Percentiles rank a stretch among this genome's conserved stretches.
Evolutionary conservation across 192 early-diverging fungal species (phyloP).

Genomic region (Coemansia guatemalensis): DNA sequence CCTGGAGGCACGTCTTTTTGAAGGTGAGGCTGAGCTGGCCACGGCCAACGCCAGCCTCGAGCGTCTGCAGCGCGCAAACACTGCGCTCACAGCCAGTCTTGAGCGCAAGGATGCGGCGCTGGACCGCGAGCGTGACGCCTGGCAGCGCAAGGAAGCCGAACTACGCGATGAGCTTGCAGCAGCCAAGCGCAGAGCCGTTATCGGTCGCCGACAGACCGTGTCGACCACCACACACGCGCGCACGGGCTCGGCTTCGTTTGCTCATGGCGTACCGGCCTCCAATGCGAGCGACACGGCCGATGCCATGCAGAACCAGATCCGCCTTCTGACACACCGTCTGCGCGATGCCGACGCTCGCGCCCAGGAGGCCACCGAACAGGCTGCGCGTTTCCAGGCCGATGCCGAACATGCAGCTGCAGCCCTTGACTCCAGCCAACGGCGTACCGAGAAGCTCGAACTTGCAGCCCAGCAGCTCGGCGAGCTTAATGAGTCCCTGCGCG

Average conservation of each 20-base stretch:
- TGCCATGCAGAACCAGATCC: conserved; percentile 25
- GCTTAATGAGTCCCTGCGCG: conserved; percentile 68
- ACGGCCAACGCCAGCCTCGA: conserved; percentile 23
- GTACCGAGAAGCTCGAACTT: conserved; percentile 55
- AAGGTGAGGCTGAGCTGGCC: conserved; percentile 30
- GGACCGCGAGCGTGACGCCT: conserved; percentile 45
- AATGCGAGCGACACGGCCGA: not conserved
- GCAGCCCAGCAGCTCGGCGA: conserved; percentile 62
- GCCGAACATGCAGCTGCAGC: conserved; percentile 24
- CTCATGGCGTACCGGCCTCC: not conserved
- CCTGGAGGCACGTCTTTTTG: conserved; percentile 43
- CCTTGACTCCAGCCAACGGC: conserved; percentile 20
- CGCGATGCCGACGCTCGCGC: conserved; percentile 39
- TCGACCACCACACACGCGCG: conserved; percentile 18
- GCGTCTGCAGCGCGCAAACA: conserved; percentile 24
- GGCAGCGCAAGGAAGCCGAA: conserved; percentile 40
- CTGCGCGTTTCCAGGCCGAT: conserved; percentile 27
- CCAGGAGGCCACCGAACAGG: conserved; percentile 25
- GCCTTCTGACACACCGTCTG: conserved; percentile 32
- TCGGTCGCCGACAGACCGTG: conserved; percentile 49
- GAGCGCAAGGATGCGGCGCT: conserved; percentile 20
- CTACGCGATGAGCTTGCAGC: conserved; percentile 39
- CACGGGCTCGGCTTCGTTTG: not conserved
- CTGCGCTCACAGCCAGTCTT: conserved; percentile 18
- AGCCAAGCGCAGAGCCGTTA: conserved; percentile 35